A percentile compares a stretch with the other conserved stretches of the same genome.
Conservation (phyloP, 1,284 basidiomycete genomes). For the Cutaneotrichosporon sp. region DNA sequence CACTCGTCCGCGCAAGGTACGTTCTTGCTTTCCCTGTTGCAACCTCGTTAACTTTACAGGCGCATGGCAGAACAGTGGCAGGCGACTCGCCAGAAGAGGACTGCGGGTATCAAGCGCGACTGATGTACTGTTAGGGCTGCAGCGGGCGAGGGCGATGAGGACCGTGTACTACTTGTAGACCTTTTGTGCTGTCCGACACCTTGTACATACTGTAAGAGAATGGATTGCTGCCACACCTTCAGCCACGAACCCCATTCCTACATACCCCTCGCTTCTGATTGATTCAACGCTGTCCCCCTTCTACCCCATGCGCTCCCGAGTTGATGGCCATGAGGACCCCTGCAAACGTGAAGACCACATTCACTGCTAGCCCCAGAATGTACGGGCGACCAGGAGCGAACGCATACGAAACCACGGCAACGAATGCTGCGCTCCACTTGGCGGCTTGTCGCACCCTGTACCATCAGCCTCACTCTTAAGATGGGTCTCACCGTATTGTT, state of each 20-base stretch:
- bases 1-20: slow-evolving; percentile 68
- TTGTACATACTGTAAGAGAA: neutral
- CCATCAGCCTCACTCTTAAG: neutral
- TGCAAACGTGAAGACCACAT: slow-evolving; percentile 10
- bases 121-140: neutral
- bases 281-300: neutral
- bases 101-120: neutral
- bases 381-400: slow-evolving; percentile 59
- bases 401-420: slow-evolving; percentile 61
- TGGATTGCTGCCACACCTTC: neutral
- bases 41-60: slow-evolving; percentile 2
- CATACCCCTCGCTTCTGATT: no score
- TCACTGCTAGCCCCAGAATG: slow-evolving; percentile 19
- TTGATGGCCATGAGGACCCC: neutral
- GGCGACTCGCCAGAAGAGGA: neutral
- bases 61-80: slow-evolving; percentile 14
- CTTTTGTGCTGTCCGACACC: neutral
- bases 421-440: slow-evolving; percentile 58
- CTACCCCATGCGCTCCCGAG: neutral
- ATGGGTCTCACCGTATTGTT: slow-evolving; percentile 51
- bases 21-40: slow-evolving; percentile 38
- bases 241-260: no score
- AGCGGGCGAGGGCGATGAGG: neutral
- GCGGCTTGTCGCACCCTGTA: slow-evolving; percentile 42
- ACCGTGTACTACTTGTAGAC: neutral